A percentile compares a stretch with the other conserved stretches of the same genome.
phyloP scores from a whole-genome alignment of 768 basidiomycete species.

The Lyophyllum semitale region DNA sequence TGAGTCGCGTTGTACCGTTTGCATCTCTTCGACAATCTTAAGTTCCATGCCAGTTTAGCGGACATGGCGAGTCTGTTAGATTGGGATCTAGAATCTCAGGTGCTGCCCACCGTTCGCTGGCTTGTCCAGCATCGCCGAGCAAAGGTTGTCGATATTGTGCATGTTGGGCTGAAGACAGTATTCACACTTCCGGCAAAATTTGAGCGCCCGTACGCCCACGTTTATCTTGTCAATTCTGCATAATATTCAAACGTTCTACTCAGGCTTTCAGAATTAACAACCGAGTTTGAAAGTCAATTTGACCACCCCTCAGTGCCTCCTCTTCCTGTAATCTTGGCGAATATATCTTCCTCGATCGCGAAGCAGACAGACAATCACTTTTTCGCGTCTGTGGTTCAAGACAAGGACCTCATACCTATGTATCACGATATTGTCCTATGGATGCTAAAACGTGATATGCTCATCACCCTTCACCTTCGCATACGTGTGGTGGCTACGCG shows the following conservation, averaged over 20 bases:
- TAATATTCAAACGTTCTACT: background rate
- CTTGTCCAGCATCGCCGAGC: conserved; percentile 89
- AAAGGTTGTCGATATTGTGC: conserved; percentile 85
- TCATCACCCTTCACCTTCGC: conserved; percentile 83
- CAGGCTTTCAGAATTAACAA: conserved; percentile 55
- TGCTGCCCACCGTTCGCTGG: conserved; percentile 91
- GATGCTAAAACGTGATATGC: conserved; percentile 86
- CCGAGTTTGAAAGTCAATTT: conserved; percentile 66
- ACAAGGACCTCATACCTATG: conserved; percentile 63
- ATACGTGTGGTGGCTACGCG: conserved; percentile 81
- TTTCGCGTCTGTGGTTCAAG: conserved; percentile 74
- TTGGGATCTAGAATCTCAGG: conserved; percentile 80
- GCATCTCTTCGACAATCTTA: background rate
- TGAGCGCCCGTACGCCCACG: conserved; percentile 52
- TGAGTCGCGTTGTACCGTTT: conserved; percentile 36
- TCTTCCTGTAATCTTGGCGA: conserved; percentile 72
- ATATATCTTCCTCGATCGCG: conserved; percentile 68
- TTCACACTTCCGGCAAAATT: conserved; percentile 76
- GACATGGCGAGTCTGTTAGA: conserved; percentile 82
- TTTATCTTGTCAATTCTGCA: conserved; percentile 6
- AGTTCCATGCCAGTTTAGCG: conserved; percentile 49
- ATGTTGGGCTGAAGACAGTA: conserved; percentile 75
- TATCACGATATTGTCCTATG: conserved; percentile 87
- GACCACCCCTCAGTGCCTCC: conserved; percentile 60
- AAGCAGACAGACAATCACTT: conserved; percentile 73